These are phyloP conservation scores for Malus domestica DNA, from an alignment of 306 rosid genomes.

Conservation along the genomic window DNA sequence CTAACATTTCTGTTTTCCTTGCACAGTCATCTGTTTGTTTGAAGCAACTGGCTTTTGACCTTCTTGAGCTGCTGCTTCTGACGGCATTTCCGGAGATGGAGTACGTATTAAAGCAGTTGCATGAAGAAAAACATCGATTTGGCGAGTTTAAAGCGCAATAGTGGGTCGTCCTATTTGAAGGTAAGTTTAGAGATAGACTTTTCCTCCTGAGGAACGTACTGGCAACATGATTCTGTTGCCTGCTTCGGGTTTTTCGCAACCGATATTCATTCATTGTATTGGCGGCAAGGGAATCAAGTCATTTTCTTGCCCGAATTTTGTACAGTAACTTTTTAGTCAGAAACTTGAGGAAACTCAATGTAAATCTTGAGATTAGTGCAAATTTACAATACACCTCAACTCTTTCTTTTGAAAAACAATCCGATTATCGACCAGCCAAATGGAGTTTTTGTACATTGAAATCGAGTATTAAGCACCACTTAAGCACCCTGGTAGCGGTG, in stretches of 20 bases:
- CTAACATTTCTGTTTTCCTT: slow-evolving; percentile 9
- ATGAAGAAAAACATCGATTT: slow-evolving; percentile 65
- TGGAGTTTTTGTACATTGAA: too few species aligned
- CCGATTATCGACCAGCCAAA: too few species aligned
- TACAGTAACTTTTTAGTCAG: slow-evolving; percentile 14
- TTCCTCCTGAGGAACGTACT: too few species aligned
- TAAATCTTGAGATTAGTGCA: slow-evolving; percentile 39
- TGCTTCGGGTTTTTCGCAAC: neutral
- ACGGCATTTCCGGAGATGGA: slow-evolving; percentile 83
- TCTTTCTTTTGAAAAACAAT: too few species aligned
- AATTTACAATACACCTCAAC: neutral
- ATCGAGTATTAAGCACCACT: too few species aligned
- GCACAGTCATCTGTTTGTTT: slow-evolving; percentile 80
- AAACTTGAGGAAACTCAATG: slow-evolving; percentile 26
- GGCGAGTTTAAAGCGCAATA: slow-evolving; percentile 46
- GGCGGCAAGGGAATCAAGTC: neutral
- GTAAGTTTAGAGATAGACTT: neutral
- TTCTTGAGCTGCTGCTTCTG: slow-evolving; percentile 64
- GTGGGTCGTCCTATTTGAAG: neutral
- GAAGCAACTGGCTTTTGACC: slow-evolving; percentile 81
- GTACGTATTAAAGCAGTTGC: slow-evolving; percentile 56
- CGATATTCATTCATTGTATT: neutral
- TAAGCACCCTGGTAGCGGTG: neutral
- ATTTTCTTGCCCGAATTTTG: slow-evolving; percentile 13
- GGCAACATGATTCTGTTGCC: slow-evolving; percentile 11